A percentile compares a stretch with the other conserved stretches of the same genome.
These are phyloP conservation scores for Yamadazyma akitaensis DNA, from an alignment of 805 yeast genomes.

Conservation along the genomic window DNA sequence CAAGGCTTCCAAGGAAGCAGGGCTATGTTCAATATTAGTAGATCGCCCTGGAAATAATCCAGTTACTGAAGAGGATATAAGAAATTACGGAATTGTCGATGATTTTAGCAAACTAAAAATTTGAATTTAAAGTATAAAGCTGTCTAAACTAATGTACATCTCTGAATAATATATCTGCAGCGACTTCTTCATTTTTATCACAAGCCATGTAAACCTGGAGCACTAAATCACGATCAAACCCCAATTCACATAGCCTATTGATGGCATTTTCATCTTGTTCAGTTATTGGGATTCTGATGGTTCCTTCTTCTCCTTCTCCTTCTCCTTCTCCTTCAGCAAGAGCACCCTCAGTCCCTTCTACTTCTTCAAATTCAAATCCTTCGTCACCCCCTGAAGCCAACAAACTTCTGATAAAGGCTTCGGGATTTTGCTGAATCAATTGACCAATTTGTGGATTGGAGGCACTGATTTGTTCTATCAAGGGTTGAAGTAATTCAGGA, in stretches of 20 bases:
- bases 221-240: conserved; percentile 84
- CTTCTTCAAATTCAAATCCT: conserved; percentile 30
- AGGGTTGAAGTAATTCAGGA: conserved; percentile 83
- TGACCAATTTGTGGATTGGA: conserved; percentile 83
- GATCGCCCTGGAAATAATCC: conserved; percentile 73
- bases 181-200: conserved; percentile 94
- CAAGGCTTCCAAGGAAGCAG: conserved; percentile 67
- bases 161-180: conserved; percentile 84
- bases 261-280: conserved; percentile 89
- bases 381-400: conserved; percentile 60
- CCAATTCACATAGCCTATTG: conserved; percentile 82
- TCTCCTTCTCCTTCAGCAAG: conserved; percentile 31
- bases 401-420: conserved; percentile 73
- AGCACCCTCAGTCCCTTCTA: conserved; percentile 36
- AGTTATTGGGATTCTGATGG: conserved; percentile 59
- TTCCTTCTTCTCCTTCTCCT: conserved; percentile 30
- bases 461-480: conserved; percentile 76
- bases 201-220: conserved; percentile 96
- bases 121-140: background rate
- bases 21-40: conserved; percentile 56
- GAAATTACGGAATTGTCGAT: conserved; percentile 20
- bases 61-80: conserved; percentile 34
- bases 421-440: conserved; percentile 82
- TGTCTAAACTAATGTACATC: conserved; percentile 26
- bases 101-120: conserved; percentile 4